A percentile compares a stretch with the other conserved stretches of the same genome.
Evolutionary conservation across 192 early-diverging fungal genomes (phyloP).

Genomic region (Entophlyctis luteolus): DNA sequence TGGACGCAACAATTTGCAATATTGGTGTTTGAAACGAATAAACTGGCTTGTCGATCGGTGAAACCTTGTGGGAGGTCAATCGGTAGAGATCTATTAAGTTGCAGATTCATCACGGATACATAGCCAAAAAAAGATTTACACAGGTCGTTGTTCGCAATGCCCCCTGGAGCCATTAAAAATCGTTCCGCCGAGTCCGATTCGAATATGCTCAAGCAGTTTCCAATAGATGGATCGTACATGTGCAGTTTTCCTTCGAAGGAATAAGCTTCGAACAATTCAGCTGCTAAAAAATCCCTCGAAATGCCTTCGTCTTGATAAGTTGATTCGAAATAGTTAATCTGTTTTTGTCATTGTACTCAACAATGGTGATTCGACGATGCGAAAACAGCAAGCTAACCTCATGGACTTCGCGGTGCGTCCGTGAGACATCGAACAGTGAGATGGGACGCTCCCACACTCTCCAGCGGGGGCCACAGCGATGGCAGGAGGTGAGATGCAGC

Average conservation of each 20-base stretch:
- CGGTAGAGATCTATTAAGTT: neutral
- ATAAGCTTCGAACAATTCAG: neutral
- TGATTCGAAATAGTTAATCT: conserved; percentile 22
- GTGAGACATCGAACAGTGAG: neutral
- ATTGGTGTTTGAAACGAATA: conserved; percentile 15
- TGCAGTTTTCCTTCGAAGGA: neutral
- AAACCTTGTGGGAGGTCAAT: neutral
- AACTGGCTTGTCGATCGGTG: neutral
- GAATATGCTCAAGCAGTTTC: conserved; percentile 5
- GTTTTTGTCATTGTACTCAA: neutral
- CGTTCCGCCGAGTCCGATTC: neutral
- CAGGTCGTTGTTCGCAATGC: conserved; percentile 10
- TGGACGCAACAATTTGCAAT: conserved; percentile 12
- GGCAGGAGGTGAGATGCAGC: no score
- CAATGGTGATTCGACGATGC: neutral
- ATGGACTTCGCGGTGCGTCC: neutral
- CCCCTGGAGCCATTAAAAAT: conserved; percentile 9
- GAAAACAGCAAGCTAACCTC: neutral
- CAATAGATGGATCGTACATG: conserved; percentile 1
- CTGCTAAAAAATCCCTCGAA: neutral
- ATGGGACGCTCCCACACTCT: neutral
- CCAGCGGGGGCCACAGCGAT: conserved; percentile 3
- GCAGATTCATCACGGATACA: no score
- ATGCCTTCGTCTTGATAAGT: conserved; percentile 14
- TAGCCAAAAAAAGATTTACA: neutral